Evolutionary conservation across 2,329 filamentous ascomycete genomes (phyloP).

Genomic region (Emergomyces pasteurianus): DNA sequence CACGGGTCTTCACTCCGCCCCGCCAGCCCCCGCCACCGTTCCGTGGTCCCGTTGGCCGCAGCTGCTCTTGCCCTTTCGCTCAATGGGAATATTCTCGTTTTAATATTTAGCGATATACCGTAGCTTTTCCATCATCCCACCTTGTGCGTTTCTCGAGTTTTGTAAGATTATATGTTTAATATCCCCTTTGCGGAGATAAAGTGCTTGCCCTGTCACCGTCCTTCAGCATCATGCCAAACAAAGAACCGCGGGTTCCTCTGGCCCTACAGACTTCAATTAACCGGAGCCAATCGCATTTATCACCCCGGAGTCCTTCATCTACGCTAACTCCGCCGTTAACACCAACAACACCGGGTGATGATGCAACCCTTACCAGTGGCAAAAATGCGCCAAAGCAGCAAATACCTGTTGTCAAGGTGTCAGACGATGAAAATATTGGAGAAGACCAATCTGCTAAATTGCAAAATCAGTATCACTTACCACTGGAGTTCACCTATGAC

Average conservation of each 20-base stretch:
- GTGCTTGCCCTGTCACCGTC: background rate
- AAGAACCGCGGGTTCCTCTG: conserved; percentile 5
- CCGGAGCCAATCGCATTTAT: conserved; percentile 5
- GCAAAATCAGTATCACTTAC: conserved; percentile 5
- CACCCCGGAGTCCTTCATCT: conserved; percentile 3
- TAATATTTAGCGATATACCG: background rate
- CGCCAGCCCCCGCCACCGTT: background rate
- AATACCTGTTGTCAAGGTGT: background rate
- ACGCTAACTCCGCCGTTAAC: conserved; percentile 26
- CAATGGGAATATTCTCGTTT: background rate
- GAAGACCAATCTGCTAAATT: background rate
- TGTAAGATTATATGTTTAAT: background rate
- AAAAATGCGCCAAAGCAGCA: conserved; percentile 1
- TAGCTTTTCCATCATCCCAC: background rate
- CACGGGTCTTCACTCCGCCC: background rate
- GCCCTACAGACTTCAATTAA: conserved; percentile 6
- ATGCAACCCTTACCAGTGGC: conserved; percentile 5
- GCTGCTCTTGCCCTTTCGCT: background rate
- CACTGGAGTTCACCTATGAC: conserved; percentile 22
- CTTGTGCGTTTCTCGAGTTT: background rate
- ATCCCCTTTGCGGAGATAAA: background rate
- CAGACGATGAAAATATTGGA: background rate
- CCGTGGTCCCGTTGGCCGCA: background rate
- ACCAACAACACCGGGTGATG: conserved; percentile 17
- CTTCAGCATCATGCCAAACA: conserved; percentile 1